Percentiles rank a stretch among this genome's conserved stretches.
Evolutionary conservation across 495 filamentous ascomycete genomes (phyloP).

Genomic region (Pseudoneurospora amorphoporcata): DNA sequence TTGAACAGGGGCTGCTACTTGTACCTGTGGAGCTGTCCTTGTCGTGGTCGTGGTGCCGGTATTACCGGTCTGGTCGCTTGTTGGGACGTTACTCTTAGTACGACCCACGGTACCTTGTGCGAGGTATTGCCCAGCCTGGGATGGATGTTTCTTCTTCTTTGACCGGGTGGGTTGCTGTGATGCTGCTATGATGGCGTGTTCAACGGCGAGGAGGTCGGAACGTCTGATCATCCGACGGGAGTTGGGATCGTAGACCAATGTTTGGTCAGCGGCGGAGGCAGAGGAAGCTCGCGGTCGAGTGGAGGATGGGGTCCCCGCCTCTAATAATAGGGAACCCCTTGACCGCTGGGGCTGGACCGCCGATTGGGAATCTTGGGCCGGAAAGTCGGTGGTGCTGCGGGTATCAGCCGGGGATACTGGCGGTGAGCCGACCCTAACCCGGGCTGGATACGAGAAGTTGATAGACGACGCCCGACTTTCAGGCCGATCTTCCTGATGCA

Average conservation of each 20-base stretch:
- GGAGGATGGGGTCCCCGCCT: background rate
- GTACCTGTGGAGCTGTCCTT: background rate
- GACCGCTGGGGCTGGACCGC: background rate
- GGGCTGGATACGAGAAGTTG: conserved; percentile 76
- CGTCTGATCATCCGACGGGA: conserved; percentile 43
- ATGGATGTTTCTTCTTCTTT: conserved; percentile 39
- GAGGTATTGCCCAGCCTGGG: conserved; percentile 23
- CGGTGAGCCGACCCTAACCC: conserved; percentile 23
- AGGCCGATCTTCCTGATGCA: conserved; percentile 26
- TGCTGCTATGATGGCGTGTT: conserved; percentile 34
- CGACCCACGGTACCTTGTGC: conserved; percentile 27
- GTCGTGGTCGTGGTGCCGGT: conserved; percentile 13
- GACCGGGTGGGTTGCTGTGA: conserved; percentile 39
- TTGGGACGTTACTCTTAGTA: conserved; percentile 15
- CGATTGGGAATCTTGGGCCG: background rate
- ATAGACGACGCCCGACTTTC: conserved; percentile 55
- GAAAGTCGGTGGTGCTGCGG: background rate
- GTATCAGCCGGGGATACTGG: conserved; percentile 13
- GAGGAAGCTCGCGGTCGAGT: conserved; percentile 15
- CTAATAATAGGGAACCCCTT: background rate
- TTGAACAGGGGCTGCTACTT: background rate
- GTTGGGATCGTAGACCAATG: conserved; percentile 47
- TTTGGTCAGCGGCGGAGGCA: conserved; percentile 18
- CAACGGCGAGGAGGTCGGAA: conserved; percentile 22
- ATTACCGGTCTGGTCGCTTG: conserved; percentile 24